Evolutionary conservation across 192 early-diverging fungal species (phyloP).

Genomic region (Coemansia nantahalensis): DNA sequence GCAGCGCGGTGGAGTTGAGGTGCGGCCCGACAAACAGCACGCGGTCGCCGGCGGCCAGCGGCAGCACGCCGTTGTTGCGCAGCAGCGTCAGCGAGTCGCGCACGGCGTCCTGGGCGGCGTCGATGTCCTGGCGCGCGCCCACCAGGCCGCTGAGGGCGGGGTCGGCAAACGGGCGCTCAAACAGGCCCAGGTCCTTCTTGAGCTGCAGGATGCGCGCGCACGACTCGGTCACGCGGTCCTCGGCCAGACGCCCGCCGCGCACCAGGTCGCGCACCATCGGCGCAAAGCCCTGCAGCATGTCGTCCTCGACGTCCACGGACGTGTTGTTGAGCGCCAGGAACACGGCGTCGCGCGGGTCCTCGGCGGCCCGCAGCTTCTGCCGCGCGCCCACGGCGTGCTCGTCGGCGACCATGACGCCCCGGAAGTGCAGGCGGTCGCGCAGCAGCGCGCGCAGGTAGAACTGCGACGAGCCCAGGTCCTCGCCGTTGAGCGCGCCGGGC

Average conservation of each 20-base stretch:
- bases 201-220: slow-evolving; percentile 58
- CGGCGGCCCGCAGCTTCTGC: slow-evolving; percentile 9
- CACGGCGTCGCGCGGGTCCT: slow-evolving; percentile 53
- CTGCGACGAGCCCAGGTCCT: slow-evolving; percentile 54
- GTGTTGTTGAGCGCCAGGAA: slow-evolving; percentile 54
- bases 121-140: slow-evolving; percentile 49
- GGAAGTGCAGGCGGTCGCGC: slow-evolving; percentile 54
- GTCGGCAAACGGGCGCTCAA: slow-evolving; percentile 48
- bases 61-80: slow-evolving; percentile 54
- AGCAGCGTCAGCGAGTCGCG: slow-evolving; percentile 60
- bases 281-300: slow-evolving; percentile 39
- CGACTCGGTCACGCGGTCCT: slow-evolving; percentile 52
- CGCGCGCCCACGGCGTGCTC: slow-evolving; percentile 44
- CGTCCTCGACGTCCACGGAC: slow-evolving; percentile 56
- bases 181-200: slow-evolving; percentile 62
- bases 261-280: slow-evolving; percentile 43
- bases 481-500: slow-evolving; percentile 56
- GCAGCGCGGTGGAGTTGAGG: slow-evolving; percentile 53
- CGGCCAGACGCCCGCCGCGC: slow-evolving; percentile 20
- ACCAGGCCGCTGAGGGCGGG: slow-evolving; percentile 30
- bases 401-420: slow-evolving; percentile 59
- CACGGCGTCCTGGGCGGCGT: slow-evolving; percentile 48
- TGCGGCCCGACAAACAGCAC: slow-evolving; percentile 59
- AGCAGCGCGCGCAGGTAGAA: slow-evolving; percentile 55
- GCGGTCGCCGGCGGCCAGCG: slow-evolving; percentile 41